Percentiles rank a stretch among this genome's conserved stretches.
These are phyloP conservation scores for Yamagishiella unicocca DNA, from an alignment of 139 green algal species.

Conservation along the genomic window DNA sequence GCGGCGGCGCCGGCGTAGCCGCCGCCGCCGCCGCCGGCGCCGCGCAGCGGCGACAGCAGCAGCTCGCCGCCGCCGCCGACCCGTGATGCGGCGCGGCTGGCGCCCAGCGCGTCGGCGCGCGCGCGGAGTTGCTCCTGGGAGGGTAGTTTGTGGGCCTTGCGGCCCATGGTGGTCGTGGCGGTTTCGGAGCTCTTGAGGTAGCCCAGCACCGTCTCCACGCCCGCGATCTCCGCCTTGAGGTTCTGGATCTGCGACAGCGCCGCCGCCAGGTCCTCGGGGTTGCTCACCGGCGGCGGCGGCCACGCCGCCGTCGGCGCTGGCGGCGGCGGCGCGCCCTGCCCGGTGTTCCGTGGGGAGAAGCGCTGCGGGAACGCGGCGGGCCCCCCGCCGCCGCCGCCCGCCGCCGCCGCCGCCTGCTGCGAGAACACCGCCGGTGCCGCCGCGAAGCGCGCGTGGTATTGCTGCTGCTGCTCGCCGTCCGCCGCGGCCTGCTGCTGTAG, in stretches of 20 bases:
- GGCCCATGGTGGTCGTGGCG: conserved; percentile 11
- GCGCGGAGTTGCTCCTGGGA: conserved; percentile 24
- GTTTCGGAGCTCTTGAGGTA: conserved; percentile 39
- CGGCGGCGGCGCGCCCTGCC: not conserved
- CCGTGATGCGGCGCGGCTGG: not conserved
- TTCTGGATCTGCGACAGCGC: conserved; percentile 42
- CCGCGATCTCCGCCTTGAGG: conserved; percentile 53
- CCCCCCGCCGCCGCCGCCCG: not conserved
- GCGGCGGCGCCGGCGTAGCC: too few species aligned
- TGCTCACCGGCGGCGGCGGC: not conserved
- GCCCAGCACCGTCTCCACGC: conserved; percentile 45
- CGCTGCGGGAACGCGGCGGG: not conserved
- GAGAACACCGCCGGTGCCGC: not conserved
- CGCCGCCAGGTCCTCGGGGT: conserved; percentile 3
- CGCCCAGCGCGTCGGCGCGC: conserved; percentile 29
- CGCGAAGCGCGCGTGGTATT: conserved; percentile 11
- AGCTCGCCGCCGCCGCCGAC: not conserved
- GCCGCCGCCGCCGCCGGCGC: not conserved
- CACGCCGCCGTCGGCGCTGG: not conserved
- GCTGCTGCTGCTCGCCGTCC: not conserved
- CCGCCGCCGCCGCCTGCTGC: not conserved
- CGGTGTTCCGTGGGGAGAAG: not conserved
- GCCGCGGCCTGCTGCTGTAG: not conserved
- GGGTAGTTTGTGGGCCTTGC: conserved; percentile 25
- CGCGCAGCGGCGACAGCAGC: not conserved